These are phyloP conservation scores for Copromyces sp. DNA, from an alignment of 495 filamentous ascomycete species.

Conservation along the genomic window DNA sequence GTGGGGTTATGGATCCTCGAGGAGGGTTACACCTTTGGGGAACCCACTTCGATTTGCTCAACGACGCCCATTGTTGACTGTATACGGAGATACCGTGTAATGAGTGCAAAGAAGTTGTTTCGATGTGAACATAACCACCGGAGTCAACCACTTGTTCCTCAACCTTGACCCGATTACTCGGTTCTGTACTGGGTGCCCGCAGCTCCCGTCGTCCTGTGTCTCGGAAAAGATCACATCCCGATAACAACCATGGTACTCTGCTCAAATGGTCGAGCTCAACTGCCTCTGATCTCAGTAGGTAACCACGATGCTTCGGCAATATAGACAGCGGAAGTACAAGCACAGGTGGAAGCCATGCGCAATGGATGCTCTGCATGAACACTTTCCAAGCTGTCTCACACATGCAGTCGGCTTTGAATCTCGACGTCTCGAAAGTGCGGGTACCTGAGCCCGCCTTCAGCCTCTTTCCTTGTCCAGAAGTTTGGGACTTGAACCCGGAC, in stretches of 20 bases:
- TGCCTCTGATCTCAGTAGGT: background rate
- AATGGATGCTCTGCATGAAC: background rate
- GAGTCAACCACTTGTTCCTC: background rate
- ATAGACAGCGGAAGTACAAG: background rate
- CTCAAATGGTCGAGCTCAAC: background rate
- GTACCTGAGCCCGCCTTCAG: background rate
- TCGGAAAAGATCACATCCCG: background rate
- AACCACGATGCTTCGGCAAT: background rate
- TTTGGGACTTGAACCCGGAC: background rate
- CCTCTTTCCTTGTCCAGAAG: background rate
- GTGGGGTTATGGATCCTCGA: background rate
- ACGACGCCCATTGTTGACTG: background rate
- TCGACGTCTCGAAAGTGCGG: background rate
- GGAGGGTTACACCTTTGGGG: background rate
- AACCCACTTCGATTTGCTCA: background rate
- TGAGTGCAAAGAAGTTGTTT: background rate
- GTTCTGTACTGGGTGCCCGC: background rate
- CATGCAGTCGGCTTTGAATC: slow-evolving; percentile 2
- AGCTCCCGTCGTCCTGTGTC: background rate
- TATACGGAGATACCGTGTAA: too few relatives aligned
- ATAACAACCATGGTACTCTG: background rate
- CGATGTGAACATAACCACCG: background rate
- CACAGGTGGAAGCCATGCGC: background rate
- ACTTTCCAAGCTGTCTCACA: background rate
- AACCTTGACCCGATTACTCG: background rate